Conservation (phyloP, 2,329 filamentous ascomycete genomes). For the Juglanconis sp. region DNA sequence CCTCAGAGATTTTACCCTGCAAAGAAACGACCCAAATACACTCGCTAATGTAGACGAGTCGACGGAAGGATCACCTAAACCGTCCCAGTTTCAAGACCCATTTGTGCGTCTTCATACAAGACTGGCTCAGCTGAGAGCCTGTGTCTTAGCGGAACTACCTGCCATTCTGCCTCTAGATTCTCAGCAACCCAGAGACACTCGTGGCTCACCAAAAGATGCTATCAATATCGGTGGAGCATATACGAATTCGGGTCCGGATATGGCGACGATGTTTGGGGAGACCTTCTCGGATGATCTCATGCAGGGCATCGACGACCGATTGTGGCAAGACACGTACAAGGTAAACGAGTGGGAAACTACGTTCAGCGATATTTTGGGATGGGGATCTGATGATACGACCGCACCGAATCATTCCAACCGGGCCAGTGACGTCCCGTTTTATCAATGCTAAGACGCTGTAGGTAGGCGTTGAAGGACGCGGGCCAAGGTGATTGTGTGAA, state of each 20-base stretch:
- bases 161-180: background rate
- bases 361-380: conserved; percentile 11
- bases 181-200: background rate
- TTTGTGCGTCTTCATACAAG: conserved; percentile 5
- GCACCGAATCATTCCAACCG: background rate
- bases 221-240: background rate
- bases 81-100: conserved; percentile 1
- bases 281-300: background rate
- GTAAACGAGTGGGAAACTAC: conserved; percentile 10
- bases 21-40: conserved; percentile 24
- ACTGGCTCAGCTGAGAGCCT: conserved; percentile 4
- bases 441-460: too few species aligned
- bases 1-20: conserved; percentile 26
- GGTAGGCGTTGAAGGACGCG: too few species aligned
- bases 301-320: conserved; percentile 10
- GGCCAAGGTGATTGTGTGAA: too few species aligned
- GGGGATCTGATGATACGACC: background rate
- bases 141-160: conserved; percentile 7
- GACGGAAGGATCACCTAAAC: background rate
- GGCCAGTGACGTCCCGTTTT: background rate
- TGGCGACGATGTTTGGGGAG: background rate
- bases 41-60: conserved; percentile 25
- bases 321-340: conserved; percentile 10
- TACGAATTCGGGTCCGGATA: background rate
- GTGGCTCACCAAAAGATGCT: background rate